Percentiles rank a stretch among this genome's conserved stretches.
phyloP scores from a whole-genome alignment of 176 grass and related monocot genomes.

The Typha latifolia region DNA sequence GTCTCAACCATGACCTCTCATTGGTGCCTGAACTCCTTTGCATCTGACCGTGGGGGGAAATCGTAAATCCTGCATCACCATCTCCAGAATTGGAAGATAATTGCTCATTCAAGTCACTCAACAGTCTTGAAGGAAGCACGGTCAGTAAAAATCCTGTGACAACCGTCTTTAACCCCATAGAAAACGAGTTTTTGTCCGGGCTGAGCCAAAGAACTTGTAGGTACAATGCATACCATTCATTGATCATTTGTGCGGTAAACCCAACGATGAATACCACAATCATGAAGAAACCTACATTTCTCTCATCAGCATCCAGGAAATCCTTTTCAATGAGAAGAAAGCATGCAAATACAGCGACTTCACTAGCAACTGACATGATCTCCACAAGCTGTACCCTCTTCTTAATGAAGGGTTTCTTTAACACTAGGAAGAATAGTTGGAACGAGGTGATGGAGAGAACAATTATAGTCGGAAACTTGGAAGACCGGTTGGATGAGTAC shows the following conservation, averaged over 20 bases:
- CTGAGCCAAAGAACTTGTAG: constrained; percentile 46
- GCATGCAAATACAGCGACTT: constrained; percentile 67
- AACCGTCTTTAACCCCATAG: constrained; percentile 46
- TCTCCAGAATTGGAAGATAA: constrained; percentile 12
- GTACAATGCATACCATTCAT: constrained; percentile 74
- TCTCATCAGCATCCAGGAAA: constrained; percentile 10
- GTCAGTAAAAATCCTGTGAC: constrained; percentile 43
- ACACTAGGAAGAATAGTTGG: constrained; percentile 59
- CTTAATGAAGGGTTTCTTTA: constrained; percentile 81
- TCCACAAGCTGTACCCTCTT: constrained; percentile 87
- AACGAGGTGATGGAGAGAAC: constrained; percentile 51
- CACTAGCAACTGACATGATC: constrained; percentile 50
- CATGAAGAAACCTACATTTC: constrained; percentile 54
- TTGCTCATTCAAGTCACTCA: constrained; percentile 24
- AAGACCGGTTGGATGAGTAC: constrained; percentile 34
- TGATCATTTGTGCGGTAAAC: constrained; percentile 53
- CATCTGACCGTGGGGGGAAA: neutral
- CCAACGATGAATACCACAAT: constrained; percentile 37
- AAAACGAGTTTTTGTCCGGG: constrained; percentile 37
- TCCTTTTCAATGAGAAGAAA: constrained; percentile 34
- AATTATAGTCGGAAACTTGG: constrained; percentile 23
- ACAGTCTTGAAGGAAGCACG: constrained; percentile 31
- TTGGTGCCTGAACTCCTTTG: constrained; percentile 17
- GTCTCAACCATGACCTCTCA: constrained; percentile 66
- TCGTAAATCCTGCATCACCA: constrained; percentile 13